Evolutionary conservation across 257 asterid genomes (phyloP), one percentile per base, ranked within the genome.

Genomic region (Craterostigma plantagineum): DNA sequence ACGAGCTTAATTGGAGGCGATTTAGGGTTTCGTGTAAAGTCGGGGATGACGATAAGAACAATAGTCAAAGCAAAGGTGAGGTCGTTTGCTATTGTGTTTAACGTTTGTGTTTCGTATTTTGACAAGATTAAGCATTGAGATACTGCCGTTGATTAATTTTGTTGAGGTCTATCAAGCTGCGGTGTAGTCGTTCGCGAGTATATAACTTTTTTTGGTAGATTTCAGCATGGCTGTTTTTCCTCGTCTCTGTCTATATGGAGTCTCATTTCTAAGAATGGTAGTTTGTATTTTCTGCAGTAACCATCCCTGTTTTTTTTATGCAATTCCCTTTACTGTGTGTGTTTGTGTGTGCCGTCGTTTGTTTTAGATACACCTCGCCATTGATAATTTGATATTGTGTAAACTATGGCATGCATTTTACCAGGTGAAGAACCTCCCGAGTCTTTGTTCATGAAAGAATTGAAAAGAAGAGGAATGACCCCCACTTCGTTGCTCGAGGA

Each of bases 341-440:
- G 2, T 23, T 6, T 6, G 6, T 23, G 30, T 23, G 30, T 23
- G 30, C 30, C 30, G 6, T 23, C n/a, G n/a, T n/a, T n/a, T n/a
- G n/a, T n/a, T n/a, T n/a, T n/a, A n/a, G n/a, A n/a, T n/a, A n/a
- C n/a, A n/a, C n/a, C n/a, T n/a, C n/a, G n/a, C n/a, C n/a, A n/a
- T n/a, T n/a, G n/a, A n/a, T n/a, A n/a, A n/a, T n/a, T n/a, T 38
- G 42, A 9, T 38, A 4, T 6, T 9, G 47, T 38, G 18, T 14
- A 33, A 17, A 18, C 10, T 40, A 44, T 39, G 12, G 50, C 30
- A 48, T 42, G 4, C 4, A n/a, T 17, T 30, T 53, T 11, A 35
- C 57, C 71, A 82, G 98, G 92, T 52, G 95, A 87, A 56, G 98
- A 87, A 54, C 86, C 98, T 49, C 79, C 95, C 0, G 95, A 87